Evolutionary conservation across 345 rosid species (phyloP), one percentile per base, ranked within the genome.

Genomic region (Salix purpurea): DNA sequence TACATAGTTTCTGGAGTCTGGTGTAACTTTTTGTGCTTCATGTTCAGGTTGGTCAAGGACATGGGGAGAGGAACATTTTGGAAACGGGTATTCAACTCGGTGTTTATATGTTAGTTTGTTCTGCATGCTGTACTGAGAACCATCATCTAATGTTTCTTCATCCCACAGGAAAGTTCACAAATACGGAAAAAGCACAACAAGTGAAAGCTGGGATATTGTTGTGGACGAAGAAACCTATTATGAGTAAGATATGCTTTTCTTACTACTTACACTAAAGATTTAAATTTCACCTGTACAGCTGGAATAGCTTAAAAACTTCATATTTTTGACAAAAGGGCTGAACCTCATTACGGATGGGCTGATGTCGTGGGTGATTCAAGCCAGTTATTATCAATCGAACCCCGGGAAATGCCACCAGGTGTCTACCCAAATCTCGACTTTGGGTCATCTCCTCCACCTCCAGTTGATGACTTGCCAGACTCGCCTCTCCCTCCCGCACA

Each of bases 341-440:
- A 96, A 76, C 99, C 99, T 42, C 99, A 96, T 84, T 96, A 96
- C 46, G 99, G 99, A 50, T 96, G 99, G 99, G 95, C 96, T 23
- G 98, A 91, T 80, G 96, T 93, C 4, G 99, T 91, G 66, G 98
- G 96, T 13, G 94, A 96, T 81, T 93, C 98, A 7, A 90, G 82
- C 70, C 97, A 91, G 83, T 83, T 91, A 83, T 91, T 96, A 32
- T 89, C 97, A 0, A 96, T 96, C 72, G 65, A 91, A 85, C 93
- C 96, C 21, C 83, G 77, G 18, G 94, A 92, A 56, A 90, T 91
- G 76, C 98, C 99, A 1, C 99, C 99, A 0, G 97, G 99, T 65
- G 89, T 91, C 67, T 93, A 76, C 79, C 98, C 96, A 24, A 81
- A 83, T 80, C 84, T 93, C 32, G 92, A 93, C 70, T 93, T 90